Conservation (phyloP, 2,329 filamentous ascomycete genomes). For the Aspergillus sp. region DNA sequence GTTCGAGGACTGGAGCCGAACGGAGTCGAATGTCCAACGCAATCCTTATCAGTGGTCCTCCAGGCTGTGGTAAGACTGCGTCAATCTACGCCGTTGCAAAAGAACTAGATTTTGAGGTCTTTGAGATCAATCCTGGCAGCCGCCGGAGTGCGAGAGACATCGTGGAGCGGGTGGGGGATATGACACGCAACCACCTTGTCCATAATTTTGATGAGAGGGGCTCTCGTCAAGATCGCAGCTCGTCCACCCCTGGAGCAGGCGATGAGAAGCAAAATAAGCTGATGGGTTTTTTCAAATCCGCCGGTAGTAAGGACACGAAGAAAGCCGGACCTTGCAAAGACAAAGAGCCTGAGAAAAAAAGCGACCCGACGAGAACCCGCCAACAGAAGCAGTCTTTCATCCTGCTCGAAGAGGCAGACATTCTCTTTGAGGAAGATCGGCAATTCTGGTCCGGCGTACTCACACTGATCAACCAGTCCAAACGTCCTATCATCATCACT, state of each 20-base stretch:
- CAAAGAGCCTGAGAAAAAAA: slow-evolving; percentile 21
- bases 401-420: slow-evolving; percentile 86
- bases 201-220: slow-evolving; percentile 46
- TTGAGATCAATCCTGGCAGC: slow-evolving; percentile 85
- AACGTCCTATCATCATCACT: slow-evolving; percentile 89
- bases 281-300: slow-evolving; percentile 74
- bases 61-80: slow-evolving; percentile 91
- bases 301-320: slow-evolving; percentile 33
- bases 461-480: slow-evolving; percentile 76
- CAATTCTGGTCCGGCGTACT: slow-evolving; percentile 88
- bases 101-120: slow-evolving; percentile 89
- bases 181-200: slow-evolving; percentile 94
- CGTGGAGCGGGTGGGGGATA: slow-evolving; percentile 88
- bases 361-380: slow-evolving; percentile 33
- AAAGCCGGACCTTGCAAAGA: slow-evolving; percentile 19
- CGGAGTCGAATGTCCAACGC: slow-evolving; percentile 64
- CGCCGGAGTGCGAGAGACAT: slow-evolving; percentile 87
- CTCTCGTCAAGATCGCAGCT: slow-evolving; percentile 30
- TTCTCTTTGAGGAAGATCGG: slow-evolving; percentile 93
- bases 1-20: slow-evolving; percentile 36
- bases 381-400: slow-evolving; percentile 91
- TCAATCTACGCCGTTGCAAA: slow-evolving; percentile 88
- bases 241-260: slow-evolving; percentile 58
- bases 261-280: slow-evolving; percentile 75
- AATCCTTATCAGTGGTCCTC: slow-evolving; percentile 83